Evolutionary conservation across 2,329 filamentous ascomycete genomes (phyloP).

Genomic region (Hypoxylon sp.): DNA sequence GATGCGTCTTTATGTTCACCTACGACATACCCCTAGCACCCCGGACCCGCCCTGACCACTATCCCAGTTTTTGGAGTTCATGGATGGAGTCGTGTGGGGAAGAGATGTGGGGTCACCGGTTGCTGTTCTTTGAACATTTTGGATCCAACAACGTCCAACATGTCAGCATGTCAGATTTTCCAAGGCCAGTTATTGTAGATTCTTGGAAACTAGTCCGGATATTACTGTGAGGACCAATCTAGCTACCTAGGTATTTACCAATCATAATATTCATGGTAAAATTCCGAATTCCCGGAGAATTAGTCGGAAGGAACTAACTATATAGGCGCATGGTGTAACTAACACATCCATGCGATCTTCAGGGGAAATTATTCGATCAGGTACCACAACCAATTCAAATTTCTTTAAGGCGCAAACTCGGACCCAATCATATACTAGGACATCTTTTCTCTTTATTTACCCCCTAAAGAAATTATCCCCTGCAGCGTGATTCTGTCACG

Average conservation of each 20-base stretch:
- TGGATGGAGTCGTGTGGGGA: conserved; percentile 42
- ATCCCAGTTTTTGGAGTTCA: background rate
- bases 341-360: conserved; percentile 27
- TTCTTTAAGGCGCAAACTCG: conserved; percentile 24
- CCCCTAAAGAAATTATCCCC: conserved; percentile 22
- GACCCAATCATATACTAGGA: conserved; percentile 30
- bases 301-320: background rate
- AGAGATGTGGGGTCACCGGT: conserved; percentile 29
- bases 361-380: conserved; percentile 30
- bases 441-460: conserved; percentile 4
- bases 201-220: background rate
- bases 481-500: conserved; percentile 39
- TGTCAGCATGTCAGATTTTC: background rate
- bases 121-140: conserved; percentile 14
- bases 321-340: conserved; percentile 14
- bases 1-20: conserved; percentile 11
- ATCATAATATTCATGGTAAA: background rate
- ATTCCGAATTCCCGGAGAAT: background rate
- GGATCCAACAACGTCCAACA: conserved; percentile 18
- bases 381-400: conserved; percentile 3
- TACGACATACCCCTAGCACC: conserved; percentile 37
- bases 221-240: background rate
- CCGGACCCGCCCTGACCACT: conserved; percentile 35
- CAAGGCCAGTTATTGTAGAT: background rate
- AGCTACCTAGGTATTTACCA: background rate